These are phyloP conservation scores for Corylus americana DNA, from an alignment of 306 rosid species.

Conservation along the genomic window DNA sequence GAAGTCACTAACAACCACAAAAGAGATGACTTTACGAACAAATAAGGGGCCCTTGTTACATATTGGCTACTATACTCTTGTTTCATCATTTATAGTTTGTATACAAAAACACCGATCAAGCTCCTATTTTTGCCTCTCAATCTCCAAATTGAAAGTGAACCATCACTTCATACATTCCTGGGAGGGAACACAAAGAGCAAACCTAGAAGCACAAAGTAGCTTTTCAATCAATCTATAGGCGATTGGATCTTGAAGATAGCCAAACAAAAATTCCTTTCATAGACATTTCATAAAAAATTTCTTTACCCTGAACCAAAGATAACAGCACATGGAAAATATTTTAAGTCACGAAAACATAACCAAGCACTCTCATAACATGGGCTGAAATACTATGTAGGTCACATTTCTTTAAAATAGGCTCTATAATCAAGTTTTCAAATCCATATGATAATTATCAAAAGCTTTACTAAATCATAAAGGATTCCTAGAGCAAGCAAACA, in stretches of 20 bases:
- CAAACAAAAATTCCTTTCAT: background rate
- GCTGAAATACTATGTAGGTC: background rate
- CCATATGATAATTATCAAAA: background rate
- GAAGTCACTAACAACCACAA: conserved; percentile 14
- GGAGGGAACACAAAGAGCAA: conserved; percentile 13
- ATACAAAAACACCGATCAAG: background rate
- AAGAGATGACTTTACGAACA: conserved; percentile 14
- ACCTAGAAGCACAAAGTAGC: background rate
- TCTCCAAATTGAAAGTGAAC: background rate
- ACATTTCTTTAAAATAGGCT: background rate
- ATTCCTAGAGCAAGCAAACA: background rate
- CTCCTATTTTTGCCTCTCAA: background rate
- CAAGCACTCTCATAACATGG: background rate
- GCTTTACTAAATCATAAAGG: background rate
- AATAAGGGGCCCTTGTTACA: background rate
- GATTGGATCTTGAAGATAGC: background rate
- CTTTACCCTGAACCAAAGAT: background rate
- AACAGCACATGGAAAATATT: background rate
- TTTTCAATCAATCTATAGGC: background rate
- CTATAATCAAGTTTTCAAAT: background rate
- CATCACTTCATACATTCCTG: background rate
- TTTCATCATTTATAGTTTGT: conserved; percentile 17
- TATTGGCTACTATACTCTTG: background rate
- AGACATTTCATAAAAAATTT: background rate
- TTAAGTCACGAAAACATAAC: background rate